phyloP scores from a whole-genome alignment of 2,329 filamentous ascomycete genomes.

The Sporothrix mexicana region DNA sequence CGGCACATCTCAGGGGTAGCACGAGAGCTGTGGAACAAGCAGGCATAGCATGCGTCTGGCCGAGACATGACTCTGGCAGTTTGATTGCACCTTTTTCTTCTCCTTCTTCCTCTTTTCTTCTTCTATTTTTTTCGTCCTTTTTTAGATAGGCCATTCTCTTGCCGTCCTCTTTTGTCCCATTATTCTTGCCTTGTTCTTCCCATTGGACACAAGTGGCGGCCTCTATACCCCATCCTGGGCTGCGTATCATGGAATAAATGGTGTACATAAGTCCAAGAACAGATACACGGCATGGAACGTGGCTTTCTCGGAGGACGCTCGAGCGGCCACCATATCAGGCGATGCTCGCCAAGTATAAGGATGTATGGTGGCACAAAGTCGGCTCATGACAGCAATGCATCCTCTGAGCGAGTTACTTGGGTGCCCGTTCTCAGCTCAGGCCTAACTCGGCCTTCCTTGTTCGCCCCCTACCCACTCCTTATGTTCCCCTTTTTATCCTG shows the following conservation, averaged over 20 bases:
- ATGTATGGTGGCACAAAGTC: neutral
- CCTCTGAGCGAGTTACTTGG: neutral
- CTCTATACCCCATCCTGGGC: neutral
- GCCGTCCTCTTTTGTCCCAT: neutral
- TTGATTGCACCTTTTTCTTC: slow-evolving; percentile 16
- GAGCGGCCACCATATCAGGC: neutral
- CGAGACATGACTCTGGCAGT: slow-evolving; percentile 30
- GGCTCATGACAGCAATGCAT: neutral
- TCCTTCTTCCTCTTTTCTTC: neutral
- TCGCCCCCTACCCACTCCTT: neutral
- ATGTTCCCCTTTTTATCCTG: neutral
- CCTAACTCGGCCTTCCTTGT: neutral
- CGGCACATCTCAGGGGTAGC: slow-evolving; percentile 8
- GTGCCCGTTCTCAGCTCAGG: neutral
- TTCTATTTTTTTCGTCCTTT: neutral
- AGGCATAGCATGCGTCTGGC: neutral
- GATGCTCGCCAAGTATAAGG: neutral
- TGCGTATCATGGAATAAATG: neutral
- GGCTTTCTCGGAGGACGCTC: neutral
- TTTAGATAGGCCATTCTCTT: neutral
- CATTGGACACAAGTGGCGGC: neutral
- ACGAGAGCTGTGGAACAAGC: neutral
- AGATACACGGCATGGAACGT: neutral
- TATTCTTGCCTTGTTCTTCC: neutral
- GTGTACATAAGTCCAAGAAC: neutral